Evolutionary conservation across 805 yeast species (phyloP), one percentile per base, ranked within the genome.

Genomic region (Lachancea thermotolerans): DNA sequence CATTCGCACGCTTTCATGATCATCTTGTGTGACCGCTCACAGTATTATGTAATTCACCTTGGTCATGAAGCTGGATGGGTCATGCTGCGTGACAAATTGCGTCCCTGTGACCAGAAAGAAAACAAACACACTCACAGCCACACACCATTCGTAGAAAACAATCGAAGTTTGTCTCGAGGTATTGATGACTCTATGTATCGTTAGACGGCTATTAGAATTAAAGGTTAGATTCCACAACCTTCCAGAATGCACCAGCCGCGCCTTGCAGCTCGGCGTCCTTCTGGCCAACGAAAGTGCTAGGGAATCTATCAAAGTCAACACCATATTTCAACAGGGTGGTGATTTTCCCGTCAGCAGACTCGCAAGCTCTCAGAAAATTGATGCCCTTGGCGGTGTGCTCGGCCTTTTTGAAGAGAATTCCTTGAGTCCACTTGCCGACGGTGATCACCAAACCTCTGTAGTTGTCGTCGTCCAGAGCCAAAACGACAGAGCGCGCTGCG

Each of bases 391-490:
- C 38, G 12, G 59, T 46, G 18, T 37, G 31, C 9, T 42, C 55
- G 12, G 47, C 39, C 18, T 58, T 57, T 45, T 61, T 57, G 34
- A 56, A 49, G 38, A 65, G 45, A 31, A 57, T 50, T 12, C 69
- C 69, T 49, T 65, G 69, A n/a, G 54, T 53, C 59, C 62, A 59
- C 35, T 53, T 57, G 37, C 68, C 69, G 28, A 59, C 62, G 27
- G 57, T 58, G 34, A 61, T 47, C 16, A 63, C 46, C 10, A 65
- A 34, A 33, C 69, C 69, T 29, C 48, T 48, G 40, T 46, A 64
- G 11, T 56, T 55, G 5, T 47, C 54, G 29, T 54, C 52, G 16
- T 52, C 55, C n/a, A 54, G 40, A 4, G 42, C 49, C 39, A 55
- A 46, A n/a, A 60, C 53, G 11, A 60, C 57, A 15, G 55, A 57